Percentiles rank a stretch among this genome's conserved stretches.
These are phyloP conservation scores for Golubevia pallescens DNA, from an alignment of 1,284 basidiomycete species.

Conservation along the genomic window DNA sequence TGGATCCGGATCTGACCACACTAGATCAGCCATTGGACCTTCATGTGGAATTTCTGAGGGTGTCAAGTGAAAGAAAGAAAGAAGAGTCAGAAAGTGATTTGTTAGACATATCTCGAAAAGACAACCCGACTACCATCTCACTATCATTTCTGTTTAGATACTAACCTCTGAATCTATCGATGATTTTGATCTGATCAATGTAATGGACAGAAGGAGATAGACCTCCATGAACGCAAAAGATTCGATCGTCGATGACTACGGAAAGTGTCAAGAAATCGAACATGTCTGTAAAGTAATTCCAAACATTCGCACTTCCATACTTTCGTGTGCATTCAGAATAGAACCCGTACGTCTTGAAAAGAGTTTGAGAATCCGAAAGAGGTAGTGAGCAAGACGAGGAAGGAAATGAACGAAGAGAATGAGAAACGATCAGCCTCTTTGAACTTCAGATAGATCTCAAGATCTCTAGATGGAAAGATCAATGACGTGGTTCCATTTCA, in stretches of 20 bases:
- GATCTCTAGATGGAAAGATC: neutral
- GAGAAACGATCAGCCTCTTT: too few species aligned
- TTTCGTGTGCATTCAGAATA: constrained; percentile 98
- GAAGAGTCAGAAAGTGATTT: too few species aligned
- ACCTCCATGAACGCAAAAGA: constrained; percentile 98
- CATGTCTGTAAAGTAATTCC: constrained; percentile 99
- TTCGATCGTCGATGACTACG: constrained; percentile 97
- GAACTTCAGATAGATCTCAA: too few species aligned
- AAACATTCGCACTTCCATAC: constrained; percentile 87
- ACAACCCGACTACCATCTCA: constrained; percentile 1
- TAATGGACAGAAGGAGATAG: constrained; percentile 97
- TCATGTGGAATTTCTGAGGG: constrained; percentile 99
- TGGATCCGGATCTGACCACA: constrained; percentile 99
- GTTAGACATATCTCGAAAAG: neutral
- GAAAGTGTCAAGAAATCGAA: constrained; percentile 98
- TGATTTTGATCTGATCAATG: constrained; percentile 99
- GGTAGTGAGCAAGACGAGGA: neutral
- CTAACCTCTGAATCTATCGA: constrained; percentile 91
- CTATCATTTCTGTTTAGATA: too few species aligned
- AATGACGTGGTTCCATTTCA: neutral
- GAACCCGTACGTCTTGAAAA: constrained; percentile 87
- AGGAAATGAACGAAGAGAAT: neutral
- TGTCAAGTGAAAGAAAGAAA: constrained; percentile 39
- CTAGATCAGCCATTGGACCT: constrained; percentile 99
- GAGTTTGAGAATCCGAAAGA: neutral